Base-by-base conservation (phyloP, 2,329 filamentous ascomycete genomes). In the Pseudopithomyces chartarum region DNA sequence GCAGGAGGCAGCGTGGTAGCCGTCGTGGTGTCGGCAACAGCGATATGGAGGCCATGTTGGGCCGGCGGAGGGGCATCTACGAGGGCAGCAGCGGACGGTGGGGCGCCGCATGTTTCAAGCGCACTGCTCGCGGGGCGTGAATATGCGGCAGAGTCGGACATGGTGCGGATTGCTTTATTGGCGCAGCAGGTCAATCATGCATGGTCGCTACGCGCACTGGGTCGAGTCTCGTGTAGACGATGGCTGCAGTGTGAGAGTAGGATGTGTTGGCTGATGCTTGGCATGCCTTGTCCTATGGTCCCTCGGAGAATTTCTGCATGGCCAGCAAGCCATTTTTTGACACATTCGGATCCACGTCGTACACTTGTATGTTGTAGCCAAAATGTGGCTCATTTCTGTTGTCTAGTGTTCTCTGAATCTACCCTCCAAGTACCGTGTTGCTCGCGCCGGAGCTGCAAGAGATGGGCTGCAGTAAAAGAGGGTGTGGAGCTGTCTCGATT, bases 121-220 rank as follows among this genome's bases (percentile, higher is more conserved):
- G 56, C 59, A 61, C 65, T 63, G 64, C 58, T 60, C 59, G 66
- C 61, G 52, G 64, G 57, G 57, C 61, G 62, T 62, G 64, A 65
- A 60, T 63, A 58, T 59, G 63, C 58, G 51, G 60, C 60, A 62
- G 63, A 59, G 60, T 68, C 64, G 64, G 62, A 58, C 69, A 74
- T 73, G 67, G 71, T 74, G 65, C 60, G 53, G 44, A 60, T 58
- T 67, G 62, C 56, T 67, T 67, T 68, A 62, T 64, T 70, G 66
- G 67, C 67, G 68, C 69, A 73, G 61, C 70, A 73, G 64, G 66
- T 71, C 68, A 70, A 69, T 51, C 48, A 23, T 75, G 73, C 72
- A 75, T 74, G 62, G 59, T 58, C 66, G 67, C 66, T 68, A 69
- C 67, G 65, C 68, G 63, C 61, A 64, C 38, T 61, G 38, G 64